Evolutionary conservation across 2,329 filamentous ascomycete species (phyloP).

Genomic region (Aspergillus fischeri): DNA sequence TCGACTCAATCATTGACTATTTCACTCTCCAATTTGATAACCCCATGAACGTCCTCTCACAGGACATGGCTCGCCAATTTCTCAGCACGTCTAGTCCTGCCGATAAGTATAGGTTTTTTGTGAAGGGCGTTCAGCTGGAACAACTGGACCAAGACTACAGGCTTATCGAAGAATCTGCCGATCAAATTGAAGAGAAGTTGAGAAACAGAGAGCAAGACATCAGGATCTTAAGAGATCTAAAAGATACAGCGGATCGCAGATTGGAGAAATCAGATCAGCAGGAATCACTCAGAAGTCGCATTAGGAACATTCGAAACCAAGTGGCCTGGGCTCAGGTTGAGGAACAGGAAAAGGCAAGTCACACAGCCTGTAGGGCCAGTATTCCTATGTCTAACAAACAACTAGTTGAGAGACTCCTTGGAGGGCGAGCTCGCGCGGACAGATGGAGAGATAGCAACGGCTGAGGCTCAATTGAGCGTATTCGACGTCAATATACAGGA

Average conservation of each 20-base stretch:
- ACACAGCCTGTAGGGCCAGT: neutral
- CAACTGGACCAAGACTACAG: slow-evolving; percentile 88
- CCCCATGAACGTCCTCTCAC: slow-evolving; percentile 89
- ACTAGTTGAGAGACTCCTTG: slow-evolving; percentile 34
- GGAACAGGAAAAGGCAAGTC: slow-evolving; percentile 60
- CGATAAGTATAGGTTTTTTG: slow-evolving; percentile 94
- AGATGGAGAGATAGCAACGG: slow-evolving; percentile 48
- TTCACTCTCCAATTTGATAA: slow-evolving; percentile 95
- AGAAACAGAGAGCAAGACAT: slow-evolving; percentile 60
- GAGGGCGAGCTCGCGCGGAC: slow-evolving; percentile 31
- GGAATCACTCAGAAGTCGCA: slow-evolving; percentile 58
- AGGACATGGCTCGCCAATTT: slow-evolving; percentile 92
- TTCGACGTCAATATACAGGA: slow-evolving; percentile 47
- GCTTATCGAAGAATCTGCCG: slow-evolving; percentile 72
- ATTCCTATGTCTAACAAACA: slow-evolving; percentile 7
- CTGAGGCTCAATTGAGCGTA: slow-evolving; percentile 39
- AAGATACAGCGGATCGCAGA: slow-evolving; percentile 60
- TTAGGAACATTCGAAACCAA: slow-evolving; percentile 59
- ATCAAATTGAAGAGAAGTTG: slow-evolving; percentile 65
- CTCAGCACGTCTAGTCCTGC: slow-evolving; percentile 75
- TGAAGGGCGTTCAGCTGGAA: slow-evolving; percentile 90
- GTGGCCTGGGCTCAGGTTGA: slow-evolving; percentile 85
- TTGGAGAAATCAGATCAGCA: slow-evolving; percentile 64
- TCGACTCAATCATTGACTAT: slow-evolving; percentile 91
- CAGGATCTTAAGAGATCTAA: slow-evolving; percentile 53